These are phyloP conservation scores for Porpolomopsis calyptriformis DNA, from an alignment of 768 basidiomycete species.

Conservation along the genomic window DNA sequence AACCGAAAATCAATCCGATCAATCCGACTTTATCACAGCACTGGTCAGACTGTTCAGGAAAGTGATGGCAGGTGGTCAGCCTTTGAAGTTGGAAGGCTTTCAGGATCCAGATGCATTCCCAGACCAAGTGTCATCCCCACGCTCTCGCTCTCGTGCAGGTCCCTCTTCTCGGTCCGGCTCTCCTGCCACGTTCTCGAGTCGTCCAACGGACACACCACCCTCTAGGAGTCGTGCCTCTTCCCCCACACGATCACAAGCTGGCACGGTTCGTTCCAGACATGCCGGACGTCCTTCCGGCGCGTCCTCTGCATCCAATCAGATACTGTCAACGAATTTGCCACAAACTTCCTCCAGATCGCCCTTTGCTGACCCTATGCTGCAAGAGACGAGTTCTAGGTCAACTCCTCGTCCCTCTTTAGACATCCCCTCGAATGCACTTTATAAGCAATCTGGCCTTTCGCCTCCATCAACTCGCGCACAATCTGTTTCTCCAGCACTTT, in stretches of 20 bases:
- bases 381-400: background rate
- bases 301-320: slow-evolving; percentile 27
- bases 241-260: slow-evolving; percentile 22
- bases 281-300: slow-evolving; percentile 32
- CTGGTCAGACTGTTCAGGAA: slow-evolving; percentile 51
- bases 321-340: slow-evolving; percentile 18
- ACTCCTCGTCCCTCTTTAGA: slow-evolving; percentile 15
- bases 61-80: slow-evolving; percentile 31
- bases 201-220: slow-evolving; percentile 10
- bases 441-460: slow-evolving; percentile 1
- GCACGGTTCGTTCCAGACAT: slow-evolving; percentile 19
- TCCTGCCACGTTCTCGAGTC: slow-evolving; percentile 19
- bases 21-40: slow-evolving; percentile 57
- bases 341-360: background rate
- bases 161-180: slow-evolving; percentile 30
- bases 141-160: slow-evolving; percentile 15
- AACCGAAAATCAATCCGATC: slow-evolving; percentile 67
- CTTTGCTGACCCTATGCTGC: background rate
- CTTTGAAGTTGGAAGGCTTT: slow-evolving; percentile 52
- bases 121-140: slow-evolving; percentile 13
- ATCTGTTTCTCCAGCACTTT: slow-evolving; percentile 18
- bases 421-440: slow-evolving; percentile 11
- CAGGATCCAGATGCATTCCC: slow-evolving; percentile 27
- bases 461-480: slow-evolving; percentile 4
- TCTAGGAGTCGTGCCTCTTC: slow-evolving; percentile 22